Evolutionary conservation across 768 basidiomycete genomes (phyloP).

Genomic region (Naganishia randhawae): DNA sequence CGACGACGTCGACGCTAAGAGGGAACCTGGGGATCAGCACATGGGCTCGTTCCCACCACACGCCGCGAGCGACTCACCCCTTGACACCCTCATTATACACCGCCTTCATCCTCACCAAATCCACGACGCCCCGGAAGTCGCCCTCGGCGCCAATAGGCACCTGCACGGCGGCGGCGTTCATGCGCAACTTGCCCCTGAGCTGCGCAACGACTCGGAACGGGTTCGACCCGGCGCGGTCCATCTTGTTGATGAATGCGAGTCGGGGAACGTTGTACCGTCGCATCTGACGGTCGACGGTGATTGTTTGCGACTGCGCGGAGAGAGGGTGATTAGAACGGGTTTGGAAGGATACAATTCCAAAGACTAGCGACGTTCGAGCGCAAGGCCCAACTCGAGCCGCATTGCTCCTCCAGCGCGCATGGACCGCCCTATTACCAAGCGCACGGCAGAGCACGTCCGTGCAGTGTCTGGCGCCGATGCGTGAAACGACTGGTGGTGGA

Average conservation of each 20-base stretch:
- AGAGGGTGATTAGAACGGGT: background rate
- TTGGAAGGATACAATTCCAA: background rate
- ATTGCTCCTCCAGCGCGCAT: too few species aligned
- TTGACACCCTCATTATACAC: slow-evolving; percentile 92
- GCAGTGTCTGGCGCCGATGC: too few species aligned
- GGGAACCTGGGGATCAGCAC: slow-evolving; percentile 1
- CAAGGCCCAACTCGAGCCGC: too few species aligned
- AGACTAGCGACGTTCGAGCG: too few species aligned
- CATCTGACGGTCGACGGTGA: slow-evolving; percentile 99
- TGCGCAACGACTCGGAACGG: slow-evolving; percentile 92
- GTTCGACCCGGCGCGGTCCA: slow-evolving; percentile 97
- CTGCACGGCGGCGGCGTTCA: slow-evolving; percentile 89
- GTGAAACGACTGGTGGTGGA: too few species aligned
- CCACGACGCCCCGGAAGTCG: slow-evolving; percentile 83
- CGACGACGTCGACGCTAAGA: slow-evolving; percentile 67
- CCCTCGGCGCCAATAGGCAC: slow-evolving; percentile 90
- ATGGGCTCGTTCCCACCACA: background rate
- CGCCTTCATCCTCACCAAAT: slow-evolving; percentile 89
- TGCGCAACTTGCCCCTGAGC: slow-evolving; percentile 83
- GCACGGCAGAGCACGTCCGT: too few species aligned
- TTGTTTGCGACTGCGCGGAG: slow-evolving; percentile 83
- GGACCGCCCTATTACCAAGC: too few species aligned
- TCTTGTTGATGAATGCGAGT: slow-evolving; percentile 96
- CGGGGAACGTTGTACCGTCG: slow-evolving; percentile 91
- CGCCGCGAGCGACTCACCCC: slow-evolving; percentile 64